phyloP scores from a whole-genome alignment of 371 early-diverging fungal species.

The Blastocladiella emersonii region DNA sequence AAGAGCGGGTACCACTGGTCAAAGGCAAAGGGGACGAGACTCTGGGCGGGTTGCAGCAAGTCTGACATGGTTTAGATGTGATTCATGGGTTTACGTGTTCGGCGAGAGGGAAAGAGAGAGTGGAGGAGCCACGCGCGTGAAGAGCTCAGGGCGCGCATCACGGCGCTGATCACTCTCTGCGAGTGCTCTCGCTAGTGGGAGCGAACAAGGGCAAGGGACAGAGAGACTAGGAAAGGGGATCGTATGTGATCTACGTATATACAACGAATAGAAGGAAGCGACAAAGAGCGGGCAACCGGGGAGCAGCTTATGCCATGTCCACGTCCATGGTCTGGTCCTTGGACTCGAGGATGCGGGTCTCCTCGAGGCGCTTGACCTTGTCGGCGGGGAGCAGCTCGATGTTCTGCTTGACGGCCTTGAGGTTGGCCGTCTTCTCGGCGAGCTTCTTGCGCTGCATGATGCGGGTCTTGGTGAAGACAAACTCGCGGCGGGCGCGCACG shows the following conservation, averaged over 20 bases:
- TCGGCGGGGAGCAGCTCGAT: background rate
- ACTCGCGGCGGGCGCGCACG: conserved; percentile 79
- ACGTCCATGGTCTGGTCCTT: conserved; percentile 14
- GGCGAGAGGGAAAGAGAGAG: too few relatives aligned
- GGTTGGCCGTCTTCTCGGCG: background rate
- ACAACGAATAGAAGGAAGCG: too few relatives aligned
- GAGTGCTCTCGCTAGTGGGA: too few relatives aligned
- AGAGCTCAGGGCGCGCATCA: too few relatives aligned
- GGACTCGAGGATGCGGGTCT: conserved; percentile 13
- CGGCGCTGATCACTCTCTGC: too few relatives aligned
- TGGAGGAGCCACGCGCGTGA: too few relatives aligned
- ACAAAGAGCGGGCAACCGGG: too few relatives aligned
- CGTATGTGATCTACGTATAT: too few relatives aligned
- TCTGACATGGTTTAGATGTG: too few relatives aligned
- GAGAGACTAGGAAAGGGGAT: too few relatives aligned
- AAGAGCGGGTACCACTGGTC: conserved; percentile 62
- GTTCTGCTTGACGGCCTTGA: conserved; percentile 4
- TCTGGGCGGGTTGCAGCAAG: background rate
- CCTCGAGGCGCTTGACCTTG: background rate
- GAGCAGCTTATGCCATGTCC: too few relatives aligned
- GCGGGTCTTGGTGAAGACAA: conserved; percentile 56
- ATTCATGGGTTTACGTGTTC: too few relatives aligned
- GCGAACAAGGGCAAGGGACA: background rate
- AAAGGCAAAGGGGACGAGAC: conserved; percentile 21
- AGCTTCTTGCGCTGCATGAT: background rate